Percentiles rank a stretch among this genome's conserved stretches.
Conservation (phyloP, 345 rosid genomes). For the Iberis pinnata region DNA sequence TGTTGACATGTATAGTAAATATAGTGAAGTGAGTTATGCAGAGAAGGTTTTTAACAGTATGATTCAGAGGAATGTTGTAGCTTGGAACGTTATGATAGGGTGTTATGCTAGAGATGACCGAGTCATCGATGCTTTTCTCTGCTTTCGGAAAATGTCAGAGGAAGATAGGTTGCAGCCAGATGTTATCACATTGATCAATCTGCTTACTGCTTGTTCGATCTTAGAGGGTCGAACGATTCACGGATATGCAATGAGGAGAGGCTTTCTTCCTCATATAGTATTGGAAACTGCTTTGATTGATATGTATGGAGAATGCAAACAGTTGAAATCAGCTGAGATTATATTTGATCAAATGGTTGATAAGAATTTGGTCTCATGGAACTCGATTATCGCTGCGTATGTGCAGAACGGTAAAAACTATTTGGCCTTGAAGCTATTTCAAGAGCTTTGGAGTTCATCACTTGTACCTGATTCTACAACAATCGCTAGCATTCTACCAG, state of each 20-base stretch:
- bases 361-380: constrained; percentile 65
- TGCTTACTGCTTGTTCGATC: constrained; percentile 56
- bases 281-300: constrained; percentile 66
- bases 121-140: constrained; percentile 39
- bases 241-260: constrained; percentile 54
- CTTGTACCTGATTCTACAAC: constrained; percentile 51
- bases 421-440: constrained; percentile 52
- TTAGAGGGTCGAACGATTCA: constrained; percentile 54
- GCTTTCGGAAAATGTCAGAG: constrained; percentile 48
- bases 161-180: constrained; percentile 42
- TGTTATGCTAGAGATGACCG: constrained; percentile 43
- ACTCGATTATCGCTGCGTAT: constrained; percentile 54
- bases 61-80: constrained; percentile 38
- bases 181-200: constrained; percentile 50
- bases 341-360: constrained; percentile 39
- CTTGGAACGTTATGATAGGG: constrained; percentile 71
- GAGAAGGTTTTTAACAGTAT: constrained; percentile 48
- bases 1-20: constrained; percentile 63
- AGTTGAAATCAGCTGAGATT: constrained; percentile 38
- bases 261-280: constrained; percentile 53
- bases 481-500: constrained; percentile 54
- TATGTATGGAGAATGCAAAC: constrained; percentile 49
- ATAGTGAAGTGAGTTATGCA: constrained; percentile 42
- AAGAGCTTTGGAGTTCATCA: constrained; percentile 33
- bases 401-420: constrained; percentile 40